Percentiles rank a stretch among this genome's conserved stretches.
Evolutionary conservation across 2,329 filamentous ascomycete species (phyloP).

Genomic region (Ilyonectria robusta): DNA sequence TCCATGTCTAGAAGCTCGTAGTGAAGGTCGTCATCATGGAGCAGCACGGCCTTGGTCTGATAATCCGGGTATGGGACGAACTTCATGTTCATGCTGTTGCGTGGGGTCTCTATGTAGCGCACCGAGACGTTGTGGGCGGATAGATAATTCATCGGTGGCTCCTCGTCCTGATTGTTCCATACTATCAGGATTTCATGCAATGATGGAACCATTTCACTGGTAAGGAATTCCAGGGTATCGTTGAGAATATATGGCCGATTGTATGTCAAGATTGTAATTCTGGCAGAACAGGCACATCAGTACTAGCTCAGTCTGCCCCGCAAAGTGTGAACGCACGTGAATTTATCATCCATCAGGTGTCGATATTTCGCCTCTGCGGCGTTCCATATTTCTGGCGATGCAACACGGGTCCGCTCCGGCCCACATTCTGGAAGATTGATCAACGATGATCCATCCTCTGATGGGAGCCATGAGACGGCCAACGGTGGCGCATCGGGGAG

Average conservation of each 20-base stretch:
- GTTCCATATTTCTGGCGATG: background rate
- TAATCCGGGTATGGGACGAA: background rate
- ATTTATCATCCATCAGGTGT: background rate
- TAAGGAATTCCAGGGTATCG: background rate
- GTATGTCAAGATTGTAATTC: background rate
- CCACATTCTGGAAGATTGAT: background rate
- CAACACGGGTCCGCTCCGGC: background rate
- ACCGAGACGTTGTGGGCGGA: background rate
- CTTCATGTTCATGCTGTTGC: background rate
- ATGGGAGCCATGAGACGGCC: background rate
- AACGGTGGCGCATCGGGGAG: background rate
- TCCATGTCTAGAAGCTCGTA: constrained; percentile 45
- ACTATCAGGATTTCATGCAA: background rate
- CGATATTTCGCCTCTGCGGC: background rate
- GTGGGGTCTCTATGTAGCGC: background rate
- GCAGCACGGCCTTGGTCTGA: constrained; percentile 43
- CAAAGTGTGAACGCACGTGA: background rate
- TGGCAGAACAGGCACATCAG: background rate
- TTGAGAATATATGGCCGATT: background rate
- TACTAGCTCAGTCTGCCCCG: background rate
- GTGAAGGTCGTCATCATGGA: constrained; percentile 48
- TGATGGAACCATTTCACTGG: background rate
- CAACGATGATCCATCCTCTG: background rate
- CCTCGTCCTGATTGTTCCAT: background rate
- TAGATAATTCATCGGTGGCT: background rate